Evolutionary conservation across 305 asterid species (phyloP).

Genomic region (Coffea humblotiana): DNA sequence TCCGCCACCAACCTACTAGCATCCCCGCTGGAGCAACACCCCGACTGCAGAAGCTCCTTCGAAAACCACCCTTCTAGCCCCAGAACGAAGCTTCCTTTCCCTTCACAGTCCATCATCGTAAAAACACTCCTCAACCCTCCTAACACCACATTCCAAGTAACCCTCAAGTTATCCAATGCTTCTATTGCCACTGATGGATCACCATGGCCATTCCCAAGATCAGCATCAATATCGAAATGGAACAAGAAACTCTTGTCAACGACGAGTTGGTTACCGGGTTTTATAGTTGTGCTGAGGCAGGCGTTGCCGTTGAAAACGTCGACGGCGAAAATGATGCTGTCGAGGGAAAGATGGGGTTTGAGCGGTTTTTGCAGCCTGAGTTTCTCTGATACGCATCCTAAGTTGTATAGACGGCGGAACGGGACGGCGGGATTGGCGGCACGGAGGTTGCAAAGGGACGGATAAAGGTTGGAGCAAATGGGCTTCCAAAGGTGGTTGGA

Average conservation of each 20-base stretch:
- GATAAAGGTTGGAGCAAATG: constrained; percentile 51
- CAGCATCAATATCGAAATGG: constrained; percentile 47
- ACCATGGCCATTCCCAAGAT: constrained; percentile 7
- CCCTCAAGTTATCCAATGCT: constrained; percentile 37
- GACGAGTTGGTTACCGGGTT: constrained; percentile 36
- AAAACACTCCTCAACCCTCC: constrained; percentile 55
- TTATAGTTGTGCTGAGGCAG: constrained; percentile 25
- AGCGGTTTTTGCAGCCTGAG: constrained; percentile 46
- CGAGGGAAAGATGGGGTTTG: constrained; percentile 48
- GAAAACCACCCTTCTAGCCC: constrained; percentile 87
- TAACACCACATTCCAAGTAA: constrained; percentile 74
- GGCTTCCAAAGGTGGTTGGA: constrained; percentile 78
- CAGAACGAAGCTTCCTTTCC: constrained; percentile 66
- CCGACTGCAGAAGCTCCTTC: constrained; percentile 68
- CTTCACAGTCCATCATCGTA: constrained; percentile 70
- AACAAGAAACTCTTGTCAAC: constrained; percentile 39
- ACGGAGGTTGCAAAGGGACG: constrained; percentile 64
- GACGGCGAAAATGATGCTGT: constrained; percentile 45
- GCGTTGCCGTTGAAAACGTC: constrained; percentile 33
- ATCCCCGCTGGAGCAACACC: constrained; percentile 53
- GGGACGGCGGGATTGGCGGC: constrained; percentile 29
- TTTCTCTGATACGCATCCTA: constrained; percentile 48
- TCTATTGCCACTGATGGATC: constrained; percentile 19
- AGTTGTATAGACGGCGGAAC: constrained; percentile 49
- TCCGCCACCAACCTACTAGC: constrained; percentile 78